Evolutionary conservation across 2,329 filamentous ascomycete genomes (phyloP).

Genomic region (Nannizziopsis arthrosporioides): DNA sequence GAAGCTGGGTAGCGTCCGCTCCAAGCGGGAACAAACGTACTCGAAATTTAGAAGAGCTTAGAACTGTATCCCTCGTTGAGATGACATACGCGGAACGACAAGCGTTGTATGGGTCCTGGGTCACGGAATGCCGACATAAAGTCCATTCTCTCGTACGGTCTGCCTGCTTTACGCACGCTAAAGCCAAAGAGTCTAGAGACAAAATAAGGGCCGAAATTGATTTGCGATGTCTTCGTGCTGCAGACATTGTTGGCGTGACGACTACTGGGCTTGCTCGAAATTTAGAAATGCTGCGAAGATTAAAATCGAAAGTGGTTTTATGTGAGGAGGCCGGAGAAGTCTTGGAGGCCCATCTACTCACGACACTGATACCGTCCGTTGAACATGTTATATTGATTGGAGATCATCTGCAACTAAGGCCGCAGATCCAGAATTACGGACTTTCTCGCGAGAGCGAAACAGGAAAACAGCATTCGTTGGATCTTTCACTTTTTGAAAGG

Average conservation of each 20-base stretch:
- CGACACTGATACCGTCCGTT: slow-evolving; percentile 44
- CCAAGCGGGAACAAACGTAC: too few species aligned
- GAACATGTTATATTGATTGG: slow-evolving; percentile 60
- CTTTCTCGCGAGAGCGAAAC: slow-evolving; percentile 53
- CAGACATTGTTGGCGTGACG: slow-evolving; percentile 56
- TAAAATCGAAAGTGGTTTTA: slow-evolving; percentile 48
- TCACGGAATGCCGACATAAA: too few species aligned
- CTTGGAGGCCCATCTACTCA: slow-evolving; percentile 54
- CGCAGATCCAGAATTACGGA: slow-evolving; percentile 51
- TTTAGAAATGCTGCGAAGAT: slow-evolving; percentile 41
- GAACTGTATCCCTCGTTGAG: too few species aligned
- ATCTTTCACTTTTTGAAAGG: slow-evolving; percentile 54
- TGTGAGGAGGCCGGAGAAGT: slow-evolving; percentile 67
- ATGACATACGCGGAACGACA: too few species aligned
- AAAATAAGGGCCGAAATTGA: slow-evolving; percentile 25
- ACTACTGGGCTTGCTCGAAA: slow-evolving; percentile 59
- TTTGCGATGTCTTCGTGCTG: slow-evolving; percentile 38
- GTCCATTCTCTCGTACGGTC: neutral
- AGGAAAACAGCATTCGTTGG: slow-evolving; percentile 34
- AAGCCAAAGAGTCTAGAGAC: slow-evolving; percentile 9
- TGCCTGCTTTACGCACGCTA: neutral
- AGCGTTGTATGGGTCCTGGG: too few species aligned
- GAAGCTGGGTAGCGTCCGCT: too few species aligned
- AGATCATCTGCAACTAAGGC: slow-evolving; percentile 61
- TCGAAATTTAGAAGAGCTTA: too few species aligned